Evolutionary conservation across 1,284 basidiomycete species (phyloP), one percentile per base, ranked within the genome.

Genomic region (Cutaneotrichosporon sp.): DNA sequence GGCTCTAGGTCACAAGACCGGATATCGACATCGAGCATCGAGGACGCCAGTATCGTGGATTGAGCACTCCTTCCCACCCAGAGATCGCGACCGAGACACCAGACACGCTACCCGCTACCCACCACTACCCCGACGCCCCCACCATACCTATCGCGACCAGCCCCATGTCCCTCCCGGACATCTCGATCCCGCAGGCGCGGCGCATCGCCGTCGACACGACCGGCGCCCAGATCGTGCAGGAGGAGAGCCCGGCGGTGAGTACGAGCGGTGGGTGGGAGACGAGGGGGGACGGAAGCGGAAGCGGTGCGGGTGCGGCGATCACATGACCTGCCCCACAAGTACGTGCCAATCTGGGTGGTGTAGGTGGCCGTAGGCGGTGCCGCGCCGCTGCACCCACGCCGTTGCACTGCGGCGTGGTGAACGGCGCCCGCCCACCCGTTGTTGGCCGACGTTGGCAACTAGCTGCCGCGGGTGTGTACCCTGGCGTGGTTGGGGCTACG

Each of bases 221-320:
- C 1, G 92, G 92, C 20, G 92, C 92, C 18, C 84, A 94, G 65
- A 95, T 95, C 64, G 83, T 95, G 45, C 86, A 89, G 58, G 92
- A 95, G 79, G 92, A 92, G 75, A 94, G 92, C 3, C 90, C 90
- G n/a, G 90, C 92, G 83, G 92, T 92, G 70, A 77, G 87, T 81
- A 54, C 34, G 34, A n/a, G 61, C 51, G 42, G 18, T 8, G 46
- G 31, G 6, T 25, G 24, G 53, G 22, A 20, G 24, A n/a, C 34
- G 42, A 14, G 27, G 24, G 6, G 38, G 10, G 25, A 24, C 24
- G 34, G 22, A 10, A n/a, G n/a, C n/a, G n/a, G 10, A 24, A 20
- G 52, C 24, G 22, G 22, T 29, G 29, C 29, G 4, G 29, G 29
- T 9, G n/a, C n/a, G n/a, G n/a, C n/a, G n/a, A 29, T 29, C 29